Conservation (phyloP, 169 alveolate species). For the Plasmodium relictum region DNA sequence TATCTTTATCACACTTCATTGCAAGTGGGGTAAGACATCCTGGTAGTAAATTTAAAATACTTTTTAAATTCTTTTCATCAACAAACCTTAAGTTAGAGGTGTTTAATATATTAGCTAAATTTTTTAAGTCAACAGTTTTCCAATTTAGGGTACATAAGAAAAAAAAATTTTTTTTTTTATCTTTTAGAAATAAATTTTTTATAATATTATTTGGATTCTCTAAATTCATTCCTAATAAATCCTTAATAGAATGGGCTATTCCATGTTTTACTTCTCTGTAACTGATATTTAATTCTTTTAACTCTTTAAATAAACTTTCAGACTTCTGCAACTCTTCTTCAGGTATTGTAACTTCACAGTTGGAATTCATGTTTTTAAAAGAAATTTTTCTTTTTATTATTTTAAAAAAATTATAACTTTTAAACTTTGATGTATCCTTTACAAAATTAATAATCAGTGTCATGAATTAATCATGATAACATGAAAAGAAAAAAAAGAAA, state of each 20-base stretch:
- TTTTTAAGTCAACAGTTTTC: constrained; percentile 81
- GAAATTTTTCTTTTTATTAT: no score
- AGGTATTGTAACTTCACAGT: constrained; percentile 26
- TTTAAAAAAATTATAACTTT: not conserved
- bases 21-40: constrained; percentile 89
- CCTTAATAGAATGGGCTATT: constrained; percentile 66
- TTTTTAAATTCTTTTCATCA: constrained; percentile 83
- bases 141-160: constrained; percentile 74
- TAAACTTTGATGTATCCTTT: not conserved
- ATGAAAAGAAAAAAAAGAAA: no score
- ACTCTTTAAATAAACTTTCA: constrained; percentile 31
- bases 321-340: constrained; percentile 45
- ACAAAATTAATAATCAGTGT: not conserved
- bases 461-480: not conserved
- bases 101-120: constrained; percentile 79
- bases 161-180: constrained; percentile 79
- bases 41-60: constrained; percentile 79
- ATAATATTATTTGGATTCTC: constrained; percentile 46
- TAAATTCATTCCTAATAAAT: constrained; percentile 61
- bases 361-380: constrained; percentile 20
- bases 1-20: constrained; percentile 83
- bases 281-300: constrained; percentile 55
- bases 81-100: constrained; percentile 87
- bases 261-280: constrained; percentile 77
- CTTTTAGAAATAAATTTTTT: constrained; percentile 81